phyloP scores from a whole-genome alignment of 169 alveolate species.

The Eimeria necatrix region DNA sequence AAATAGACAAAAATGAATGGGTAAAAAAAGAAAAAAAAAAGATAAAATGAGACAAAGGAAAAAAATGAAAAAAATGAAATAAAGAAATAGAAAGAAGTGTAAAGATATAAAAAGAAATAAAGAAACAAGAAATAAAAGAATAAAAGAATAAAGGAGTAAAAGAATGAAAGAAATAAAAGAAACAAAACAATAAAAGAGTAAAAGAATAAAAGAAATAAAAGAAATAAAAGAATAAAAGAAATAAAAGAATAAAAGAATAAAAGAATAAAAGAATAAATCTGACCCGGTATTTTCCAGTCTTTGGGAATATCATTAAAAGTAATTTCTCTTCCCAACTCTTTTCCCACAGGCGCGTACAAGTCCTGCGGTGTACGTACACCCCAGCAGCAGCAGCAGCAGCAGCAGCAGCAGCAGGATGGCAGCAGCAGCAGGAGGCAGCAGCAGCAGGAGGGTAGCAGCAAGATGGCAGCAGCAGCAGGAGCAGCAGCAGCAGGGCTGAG shows the following conservation, averaged over 20 bases:
- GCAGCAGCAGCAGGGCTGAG: neutral
- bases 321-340: neutral
- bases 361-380: conserved; percentile 24
- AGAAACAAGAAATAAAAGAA: neutral
- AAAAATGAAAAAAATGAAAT: too few relatives aligned
- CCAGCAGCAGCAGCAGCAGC: neutral
- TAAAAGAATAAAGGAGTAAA: neutral
- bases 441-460: neutral
- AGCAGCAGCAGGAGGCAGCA: neutral
- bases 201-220: too few relatives aligned
- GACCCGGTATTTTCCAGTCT: neutral
- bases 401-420: neutral
- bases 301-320: neutral
- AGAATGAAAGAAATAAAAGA: too few relatives aligned
- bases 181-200: too few relatives aligned
- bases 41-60: too few relatives aligned
- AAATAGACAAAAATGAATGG: too few relatives aligned
- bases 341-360: neutral
- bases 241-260: neutral
- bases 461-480: conserved; percentile 13
- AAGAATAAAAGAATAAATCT: neutral
- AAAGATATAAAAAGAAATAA: neutral
- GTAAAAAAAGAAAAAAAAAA: too few relatives aligned
- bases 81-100: neutral
- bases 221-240: too few relatives aligned